These are phyloP conservation scores for Spathaspora girioi DNA, from an alignment of 805 yeast species.

Conservation along the genomic window DNA sequence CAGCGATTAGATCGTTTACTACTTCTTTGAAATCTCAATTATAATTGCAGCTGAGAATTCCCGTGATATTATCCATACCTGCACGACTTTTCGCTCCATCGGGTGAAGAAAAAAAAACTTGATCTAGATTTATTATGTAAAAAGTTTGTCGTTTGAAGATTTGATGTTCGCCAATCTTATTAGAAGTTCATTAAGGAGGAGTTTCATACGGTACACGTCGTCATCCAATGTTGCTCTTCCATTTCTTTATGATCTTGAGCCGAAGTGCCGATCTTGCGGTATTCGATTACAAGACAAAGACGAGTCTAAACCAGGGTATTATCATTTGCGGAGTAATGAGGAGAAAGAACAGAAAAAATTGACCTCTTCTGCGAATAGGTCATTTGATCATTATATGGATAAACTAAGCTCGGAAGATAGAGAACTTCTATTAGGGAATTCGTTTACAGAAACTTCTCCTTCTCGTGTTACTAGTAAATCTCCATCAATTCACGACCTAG, in stretches of 20 bases:
- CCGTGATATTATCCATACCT: neutral
- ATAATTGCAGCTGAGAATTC: neutral
- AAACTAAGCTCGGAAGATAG: slow-evolving; percentile 24
- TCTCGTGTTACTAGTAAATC: neutral
- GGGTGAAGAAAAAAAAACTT: neutral
- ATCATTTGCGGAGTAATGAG: slow-evolving; percentile 7
- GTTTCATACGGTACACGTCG: slow-evolving; percentile 1
- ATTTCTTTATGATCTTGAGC: slow-evolving; percentile 10
- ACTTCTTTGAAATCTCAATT: neutral
- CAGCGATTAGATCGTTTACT: neutral
- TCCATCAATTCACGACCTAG: neutral
- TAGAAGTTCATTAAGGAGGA: neutral
- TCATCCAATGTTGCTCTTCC: slow-evolving; percentile 1
- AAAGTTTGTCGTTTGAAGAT: neutral
- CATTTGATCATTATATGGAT: slow-evolving; percentile 15
- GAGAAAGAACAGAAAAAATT: slow-evolving; percentile 1
- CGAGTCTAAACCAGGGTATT: slow-evolving; percentile 42
- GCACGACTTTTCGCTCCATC: neutral
- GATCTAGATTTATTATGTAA: neutral
- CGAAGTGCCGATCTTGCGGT: slow-evolving; percentile 57
- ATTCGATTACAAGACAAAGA: slow-evolving; percentile 43
- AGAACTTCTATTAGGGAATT: slow-evolving; percentile 20
- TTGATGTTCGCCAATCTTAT: neutral
- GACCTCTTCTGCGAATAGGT: slow-evolving; percentile 21
- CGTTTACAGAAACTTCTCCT: neutral